phyloP scores from a whole-genome alignment of 192 early-diverging fungal genomes.

The Gorgonomyces haynaldii region DNA sequence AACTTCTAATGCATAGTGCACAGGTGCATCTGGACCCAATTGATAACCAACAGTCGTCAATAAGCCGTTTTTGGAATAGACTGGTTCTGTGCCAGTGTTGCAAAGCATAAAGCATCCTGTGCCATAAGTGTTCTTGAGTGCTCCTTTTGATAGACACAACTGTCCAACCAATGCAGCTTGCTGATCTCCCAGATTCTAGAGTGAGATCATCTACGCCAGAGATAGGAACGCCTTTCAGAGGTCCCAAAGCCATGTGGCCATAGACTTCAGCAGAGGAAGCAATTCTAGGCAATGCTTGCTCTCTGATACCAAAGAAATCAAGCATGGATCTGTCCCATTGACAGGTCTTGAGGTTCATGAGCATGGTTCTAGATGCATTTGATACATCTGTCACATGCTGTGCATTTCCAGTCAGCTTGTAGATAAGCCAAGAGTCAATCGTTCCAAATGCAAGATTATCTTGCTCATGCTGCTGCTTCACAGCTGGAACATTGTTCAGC shows the following conservation, averaged over 20 bases:
- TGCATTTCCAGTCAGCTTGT: constrained; percentile 76
- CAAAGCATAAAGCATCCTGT: constrained; percentile 95
- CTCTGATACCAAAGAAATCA: constrained; percentile 65
- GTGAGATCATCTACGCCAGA: no score
- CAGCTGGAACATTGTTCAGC: constrained; percentile 65
- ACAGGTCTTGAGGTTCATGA: constrained; percentile 76
- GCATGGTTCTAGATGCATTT: constrained; percentile 89
- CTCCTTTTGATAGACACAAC: constrained; percentile 72
- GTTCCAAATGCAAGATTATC: constrained; percentile 74
- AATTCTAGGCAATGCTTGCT: constrained; percentile 61
- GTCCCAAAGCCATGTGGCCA: constrained; percentile 47
- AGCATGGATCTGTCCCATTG: constrained; percentile 58
- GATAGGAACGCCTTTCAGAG: constrained; percentile 62
- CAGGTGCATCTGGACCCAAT: constrained; percentile 55
- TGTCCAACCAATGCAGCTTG: constrained; percentile 94
- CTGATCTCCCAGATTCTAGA: constrained; percentile 89
- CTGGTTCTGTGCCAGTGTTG: constrained; percentile 70
- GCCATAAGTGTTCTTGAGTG: constrained; percentile 81
- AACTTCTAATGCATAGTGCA: constrained; percentile 80
- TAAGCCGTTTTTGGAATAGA: constrained; percentile 71
- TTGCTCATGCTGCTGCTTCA: constrained; percentile 61
- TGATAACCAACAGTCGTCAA: constrained; percentile 85
- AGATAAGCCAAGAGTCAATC: constrained; percentile 89
- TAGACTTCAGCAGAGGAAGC: constrained; percentile 69
- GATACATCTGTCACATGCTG: constrained; percentile 82